Percentiles rank a stretch among this genome's conserved stretches.
phyloP scores from a whole-genome alignment of 176 grass and related monocot genomes.

The Chrysopogon serrulatus region DNA sequence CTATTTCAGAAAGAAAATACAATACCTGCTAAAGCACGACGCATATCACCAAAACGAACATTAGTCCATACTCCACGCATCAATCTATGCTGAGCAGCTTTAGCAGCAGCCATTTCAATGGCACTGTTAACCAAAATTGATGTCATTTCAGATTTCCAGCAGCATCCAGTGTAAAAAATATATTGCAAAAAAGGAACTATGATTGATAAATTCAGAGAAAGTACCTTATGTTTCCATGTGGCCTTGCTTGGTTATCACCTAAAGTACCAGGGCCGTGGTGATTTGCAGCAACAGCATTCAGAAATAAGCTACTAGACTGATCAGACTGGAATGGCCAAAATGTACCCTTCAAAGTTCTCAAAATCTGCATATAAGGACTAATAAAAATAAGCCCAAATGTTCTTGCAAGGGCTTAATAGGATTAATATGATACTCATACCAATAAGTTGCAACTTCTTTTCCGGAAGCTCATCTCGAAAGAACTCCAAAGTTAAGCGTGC shows the following conservation, averaged over 20 bases:
- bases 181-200: background rate
- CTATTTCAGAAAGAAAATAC: background rate
- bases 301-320: conserved; percentile 63
- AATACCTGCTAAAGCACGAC: conserved; percentile 71
- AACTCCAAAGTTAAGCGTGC: too few relatives aligned
- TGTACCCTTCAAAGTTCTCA: conserved; percentile 65
- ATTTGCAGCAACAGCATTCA: conserved; percentile 64
- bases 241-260: conserved; percentile 24
- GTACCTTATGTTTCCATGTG: conserved; percentile 56
- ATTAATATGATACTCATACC: too few relatives aligned
- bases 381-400: background rate
- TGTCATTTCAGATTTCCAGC: background rate
- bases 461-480: too few relatives aligned
- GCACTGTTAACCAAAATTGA: conserved; percentile 41
- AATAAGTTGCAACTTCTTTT: too few relatives aligned
- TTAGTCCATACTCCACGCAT: conserved; percentile 83
- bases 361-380: conserved; percentile 49
- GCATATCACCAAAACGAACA: conserved; percentile 84
- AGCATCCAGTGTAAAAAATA: too few relatives aligned
- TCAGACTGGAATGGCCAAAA: conserved; percentile 89
- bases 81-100: conserved; percentile 83
- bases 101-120: conserved; percentile 81
- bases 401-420: too few relatives aligned
- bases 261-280: conserved; percentile 38
- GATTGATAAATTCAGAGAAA: background rate